Conservation (phyloP, 2,329 filamentous ascomycete genomes). For the Botrytis byssoidea region DNA sequence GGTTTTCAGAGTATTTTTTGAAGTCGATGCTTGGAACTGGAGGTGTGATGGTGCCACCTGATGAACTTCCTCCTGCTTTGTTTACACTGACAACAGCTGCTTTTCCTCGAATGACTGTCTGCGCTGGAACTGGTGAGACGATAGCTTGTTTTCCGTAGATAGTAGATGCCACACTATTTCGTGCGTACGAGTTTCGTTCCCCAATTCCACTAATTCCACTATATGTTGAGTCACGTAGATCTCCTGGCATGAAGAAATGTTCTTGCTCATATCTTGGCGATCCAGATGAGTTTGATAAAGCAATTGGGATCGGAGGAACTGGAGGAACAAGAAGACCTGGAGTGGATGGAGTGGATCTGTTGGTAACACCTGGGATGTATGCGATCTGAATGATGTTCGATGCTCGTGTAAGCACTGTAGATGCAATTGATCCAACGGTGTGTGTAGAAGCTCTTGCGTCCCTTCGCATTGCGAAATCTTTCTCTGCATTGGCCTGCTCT, state of each 20-base stretch:
- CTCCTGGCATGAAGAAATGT: slow-evolving; percentile 89
- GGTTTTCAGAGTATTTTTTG: slow-evolving; percentile 54
- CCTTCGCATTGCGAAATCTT: slow-evolving; percentile 53
- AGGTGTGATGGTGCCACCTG: slow-evolving; percentile 54
- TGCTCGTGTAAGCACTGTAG: slow-evolving; percentile 89
- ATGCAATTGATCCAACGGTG: slow-evolving; percentile 88
- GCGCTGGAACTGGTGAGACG: slow-evolving; percentile 73
- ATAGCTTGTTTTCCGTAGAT: slow-evolving; percentile 91
- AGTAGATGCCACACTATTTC: slow-evolving; percentile 82
- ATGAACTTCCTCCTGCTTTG: slow-evolving; percentile 59
- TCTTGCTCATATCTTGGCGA: slow-evolving; percentile 69
- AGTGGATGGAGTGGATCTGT: slow-evolving; percentile 81
- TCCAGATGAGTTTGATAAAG: slow-evolving; percentile 54
- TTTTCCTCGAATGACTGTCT: slow-evolving; percentile 83
- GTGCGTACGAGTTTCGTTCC: slow-evolving; percentile 61
- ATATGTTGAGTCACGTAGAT: slow-evolving; percentile 88
- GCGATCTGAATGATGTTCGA: slow-evolving; percentile 99
- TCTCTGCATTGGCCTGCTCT: slow-evolving; percentile 52
- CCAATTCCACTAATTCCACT: slow-evolving; percentile 58
- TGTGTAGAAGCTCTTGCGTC: slow-evolving; percentile 74
- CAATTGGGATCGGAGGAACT: slow-evolving; percentile 83
- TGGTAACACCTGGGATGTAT: slow-evolving; percentile 96
- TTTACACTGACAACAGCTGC: slow-evolving; percentile 90
- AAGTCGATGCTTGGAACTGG: slow-evolving; percentile 72
- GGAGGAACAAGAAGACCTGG: slow-evolving; percentile 82